Evolutionary conservation across 2,329 filamentous ascomycete species (phyloP).

Genomic region (Calonectria leucothoes): DNA sequence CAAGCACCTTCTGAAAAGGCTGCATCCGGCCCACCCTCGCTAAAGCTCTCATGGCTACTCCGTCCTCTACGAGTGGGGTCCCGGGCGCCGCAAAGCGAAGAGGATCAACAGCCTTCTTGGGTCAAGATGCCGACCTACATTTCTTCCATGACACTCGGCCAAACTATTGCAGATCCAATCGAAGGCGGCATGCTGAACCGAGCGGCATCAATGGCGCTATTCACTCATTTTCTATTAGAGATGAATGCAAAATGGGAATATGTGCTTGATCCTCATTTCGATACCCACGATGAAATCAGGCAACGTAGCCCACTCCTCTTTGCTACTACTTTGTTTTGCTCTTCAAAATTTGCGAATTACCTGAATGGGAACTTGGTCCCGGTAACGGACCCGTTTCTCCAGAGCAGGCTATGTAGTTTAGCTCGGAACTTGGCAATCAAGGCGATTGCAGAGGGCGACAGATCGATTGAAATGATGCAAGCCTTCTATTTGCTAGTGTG

Average conservation of each 20-base stretch:
- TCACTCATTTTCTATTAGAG: constrained; percentile 22
- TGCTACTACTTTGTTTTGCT: constrained; percentile 20
- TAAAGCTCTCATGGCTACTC: constrained; percentile 25
- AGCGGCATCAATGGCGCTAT: constrained; percentile 11
- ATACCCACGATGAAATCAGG: constrained; percentile 21
- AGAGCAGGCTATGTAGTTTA: constrained; percentile 27
- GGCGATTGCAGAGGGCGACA: constrained; percentile 23
- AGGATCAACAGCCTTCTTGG: not conserved
- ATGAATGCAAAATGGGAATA: constrained; percentile 30
- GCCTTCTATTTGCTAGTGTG: constrained; percentile 30
- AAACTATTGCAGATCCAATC: constrained; percentile 26
- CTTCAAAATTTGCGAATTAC: constrained; percentile 22
- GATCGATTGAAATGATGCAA: constrained; percentile 31
- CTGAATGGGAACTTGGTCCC: not conserved
- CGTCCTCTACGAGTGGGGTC: constrained; percentile 2
- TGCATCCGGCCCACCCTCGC: not conserved
- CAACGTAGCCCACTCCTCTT: constrained; percentile 21
- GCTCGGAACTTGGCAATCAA: constrained; percentile 25
- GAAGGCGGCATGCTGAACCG: constrained; percentile 18
- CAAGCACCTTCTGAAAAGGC: not conserved
- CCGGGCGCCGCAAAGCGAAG: not conserved
- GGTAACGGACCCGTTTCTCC: constrained; percentile 15
- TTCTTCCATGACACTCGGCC: constrained; percentile 26
- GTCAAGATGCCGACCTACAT: constrained; percentile 30
- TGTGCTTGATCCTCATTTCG: constrained; percentile 16